Percentiles rank a stretch among this genome's conserved stretches.
These are phyloP conservation scores for Fraxinus velutina DNA, from an alignment of 305 asterid species.

Conservation along the genomic window DNA sequence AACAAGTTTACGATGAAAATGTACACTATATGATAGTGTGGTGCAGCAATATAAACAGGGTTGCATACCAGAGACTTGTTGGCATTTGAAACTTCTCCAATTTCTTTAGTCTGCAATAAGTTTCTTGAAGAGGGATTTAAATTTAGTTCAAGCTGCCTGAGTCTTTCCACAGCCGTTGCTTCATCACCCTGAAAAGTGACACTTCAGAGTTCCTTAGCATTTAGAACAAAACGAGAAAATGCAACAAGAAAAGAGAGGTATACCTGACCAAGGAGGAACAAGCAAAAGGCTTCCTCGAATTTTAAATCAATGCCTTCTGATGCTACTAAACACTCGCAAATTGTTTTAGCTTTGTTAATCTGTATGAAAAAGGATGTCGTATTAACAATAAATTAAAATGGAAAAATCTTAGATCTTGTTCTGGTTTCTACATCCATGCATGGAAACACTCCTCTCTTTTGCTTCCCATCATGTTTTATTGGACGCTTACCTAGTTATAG, in stretches of 20 bases:
- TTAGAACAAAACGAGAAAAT: slow-evolving; percentile 6
- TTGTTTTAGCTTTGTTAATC: slow-evolving; percentile 76
- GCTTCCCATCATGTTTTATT: slow-evolving; percentile 4
- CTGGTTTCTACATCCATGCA: neutral
- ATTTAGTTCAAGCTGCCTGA: slow-evolving; percentile 63
- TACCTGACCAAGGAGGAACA: slow-evolving; percentile 97
- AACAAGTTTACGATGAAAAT: neutral
- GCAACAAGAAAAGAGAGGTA: slow-evolving; percentile 21
- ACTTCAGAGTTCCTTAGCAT: slow-evolving; percentile 19
- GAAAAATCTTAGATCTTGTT: slow-evolving; percentile 9
- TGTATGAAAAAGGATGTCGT: slow-evolving; percentile 29
- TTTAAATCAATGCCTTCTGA: slow-evolving; percentile 89
- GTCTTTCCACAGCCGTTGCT: slow-evolving; percentile 69
- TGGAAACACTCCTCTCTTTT: neutral
- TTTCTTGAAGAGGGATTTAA: slow-evolving; percentile 49
- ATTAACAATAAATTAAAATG: slow-evolving; percentile 20
- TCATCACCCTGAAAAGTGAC: slow-evolving; percentile 68
- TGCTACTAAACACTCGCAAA: slow-evolving; percentile 79
- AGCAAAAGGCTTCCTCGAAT: slow-evolving; percentile 91
- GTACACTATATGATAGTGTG: neutral
- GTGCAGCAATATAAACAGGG: slow-evolving; percentile 20
- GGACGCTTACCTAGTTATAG: neutral
- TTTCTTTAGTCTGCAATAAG: slow-evolving; percentile 53
- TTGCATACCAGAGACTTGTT: slow-evolving; percentile 64
- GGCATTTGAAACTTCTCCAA: slow-evolving; percentile 49